Conservation (phyloP, 2,329 filamentous ascomycete genomes). For the Aspergillus hiratsukae region DNA sequence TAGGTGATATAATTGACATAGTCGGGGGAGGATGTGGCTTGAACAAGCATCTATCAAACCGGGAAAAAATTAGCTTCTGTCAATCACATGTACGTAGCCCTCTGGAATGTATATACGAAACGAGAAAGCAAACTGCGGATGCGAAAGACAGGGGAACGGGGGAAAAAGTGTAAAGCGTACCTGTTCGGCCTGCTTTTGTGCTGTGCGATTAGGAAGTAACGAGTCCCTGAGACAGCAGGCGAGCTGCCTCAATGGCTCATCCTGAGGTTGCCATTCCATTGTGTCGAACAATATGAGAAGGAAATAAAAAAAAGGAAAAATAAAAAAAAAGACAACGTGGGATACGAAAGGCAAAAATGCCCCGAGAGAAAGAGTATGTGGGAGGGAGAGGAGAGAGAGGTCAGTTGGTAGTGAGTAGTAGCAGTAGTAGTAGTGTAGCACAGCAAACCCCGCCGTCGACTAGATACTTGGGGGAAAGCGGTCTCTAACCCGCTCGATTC, state of each 20-base stretch:
- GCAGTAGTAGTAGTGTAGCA: background rate
- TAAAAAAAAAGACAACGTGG: background rate
- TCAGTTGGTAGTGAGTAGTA: background rate
- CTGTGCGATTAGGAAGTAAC: constrained; percentile 72
- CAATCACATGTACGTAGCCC: constrained; percentile 8
- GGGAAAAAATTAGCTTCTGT: constrained; percentile 5
- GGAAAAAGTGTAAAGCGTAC: constrained; percentile 49
- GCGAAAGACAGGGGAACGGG: background rate
- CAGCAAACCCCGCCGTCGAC: background rate
- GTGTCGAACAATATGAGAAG: constrained; percentile 8
- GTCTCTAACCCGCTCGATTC: background rate
- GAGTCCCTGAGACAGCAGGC: constrained; percentile 88
- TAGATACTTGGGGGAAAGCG: background rate
- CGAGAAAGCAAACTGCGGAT: constrained; percentile 7
- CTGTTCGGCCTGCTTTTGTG: constrained; percentile 83
- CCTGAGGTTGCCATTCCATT: constrained; percentile 91
- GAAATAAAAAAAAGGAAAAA: background rate
- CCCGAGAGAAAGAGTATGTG: background rate
- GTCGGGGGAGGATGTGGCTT: constrained; percentile 83
- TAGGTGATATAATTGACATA: constrained; percentile 97
- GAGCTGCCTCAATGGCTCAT: constrained; percentile 83
- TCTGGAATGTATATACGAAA: background rate
- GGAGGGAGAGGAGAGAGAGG: background rate
- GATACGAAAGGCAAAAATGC: background rate
- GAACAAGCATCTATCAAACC: constrained; percentile 72